Evolutionary conservation across 176 grass and related monocot genomes (phyloP), one percentile per base, ranked within the genome.

Genomic region (Carex littledalei): DNA sequence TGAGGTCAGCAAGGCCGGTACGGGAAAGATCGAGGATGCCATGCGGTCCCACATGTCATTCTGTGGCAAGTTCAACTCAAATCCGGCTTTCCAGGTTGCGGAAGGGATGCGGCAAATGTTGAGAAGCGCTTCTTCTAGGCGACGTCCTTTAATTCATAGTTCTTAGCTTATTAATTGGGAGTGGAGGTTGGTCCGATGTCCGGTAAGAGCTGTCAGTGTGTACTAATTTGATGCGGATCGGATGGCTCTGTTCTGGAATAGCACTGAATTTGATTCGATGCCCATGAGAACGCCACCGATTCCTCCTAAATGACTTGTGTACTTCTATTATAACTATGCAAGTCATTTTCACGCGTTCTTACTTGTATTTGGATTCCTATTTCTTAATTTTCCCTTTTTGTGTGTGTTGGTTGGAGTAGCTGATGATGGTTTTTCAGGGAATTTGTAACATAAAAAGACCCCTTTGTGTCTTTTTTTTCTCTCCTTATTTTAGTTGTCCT

Each of bases 51-150:
- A 94, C 86, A 90, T 92, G 88, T 88, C 88, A 70, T 89, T 94
- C 85, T 94, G 95, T 60, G 67, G 91, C 32, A 94, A 86, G 86
- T 84, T 92, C 77, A 82, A 76, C 56, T 74, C 61, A 2, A 92
- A 90, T 15, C 95, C 89, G 0, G 93, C 95, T 0, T 87, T 84
- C 7, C 87, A 86, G 74, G 91, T 98, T 57, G 89, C 93, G 32
- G 88, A 94, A 26, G 95, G 93, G 79, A 98, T 98, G 95, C 71
- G 93, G 31, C 89, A 94, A 64, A 87, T 94, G 87, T 90, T 95
- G 63, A 85, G 92, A 79, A 89, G 84, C 21, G 90, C 88, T 15
- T 88, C 85, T 1, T 62, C 86, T 54, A 88, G 81, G 74, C 15
- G 63, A 60, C 34, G 62, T 31, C 81, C 9, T 22, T 67, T 54